Evolutionary conservation across 805 yeast species (phyloP).

Genomic region (Torulaspora delbrueckii): DNA sequence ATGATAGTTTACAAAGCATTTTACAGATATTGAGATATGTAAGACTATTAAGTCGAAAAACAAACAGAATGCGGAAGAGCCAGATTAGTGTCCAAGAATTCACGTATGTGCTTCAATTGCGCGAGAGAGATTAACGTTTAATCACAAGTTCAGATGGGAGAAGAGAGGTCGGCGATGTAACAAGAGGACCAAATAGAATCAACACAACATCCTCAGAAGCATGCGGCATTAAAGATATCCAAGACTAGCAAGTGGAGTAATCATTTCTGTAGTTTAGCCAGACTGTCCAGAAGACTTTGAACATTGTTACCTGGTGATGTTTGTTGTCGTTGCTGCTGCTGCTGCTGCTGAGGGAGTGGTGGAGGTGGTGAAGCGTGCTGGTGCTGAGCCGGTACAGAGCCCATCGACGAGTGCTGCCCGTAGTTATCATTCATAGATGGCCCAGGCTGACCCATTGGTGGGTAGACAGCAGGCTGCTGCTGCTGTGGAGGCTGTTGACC

Average conservation of each 20-base stretch:
- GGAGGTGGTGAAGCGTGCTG: conserved; percentile 8
- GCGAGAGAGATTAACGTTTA: not conserved
- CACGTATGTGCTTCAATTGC: not conserved
- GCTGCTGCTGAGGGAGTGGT: conserved; percentile 6
- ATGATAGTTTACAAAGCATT: conserved; percentile 4
- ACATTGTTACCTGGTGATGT: conserved; percentile 33
- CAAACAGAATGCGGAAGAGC: conserved; percentile 1
- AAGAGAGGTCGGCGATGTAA: not conserved
- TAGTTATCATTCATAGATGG: conserved; percentile 13
- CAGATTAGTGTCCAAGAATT: conserved; percentile 2
- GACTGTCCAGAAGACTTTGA: conserved; percentile 37
- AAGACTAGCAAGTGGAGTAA: conserved; percentile 9
- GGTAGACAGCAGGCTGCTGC: conserved; percentile 18
- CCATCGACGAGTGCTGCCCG: conserved; percentile 14
- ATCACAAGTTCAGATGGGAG: conserved; percentile 1
- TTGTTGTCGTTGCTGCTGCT: conserved; percentile 20
- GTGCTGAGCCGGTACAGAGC: conserved; percentile 9
- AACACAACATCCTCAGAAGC: not conserved
- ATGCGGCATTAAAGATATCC: conserved; percentile 1
- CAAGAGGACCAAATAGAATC: not conserved
- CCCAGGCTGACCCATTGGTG: conserved; percentile 14
- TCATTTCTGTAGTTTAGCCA: conserved; percentile 36
- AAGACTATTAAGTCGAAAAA: conserved; percentile 9
- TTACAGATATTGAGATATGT: conserved; percentile 7
- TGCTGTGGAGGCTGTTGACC: conserved; percentile 25